A percentile compares a stretch with the other conserved stretches of the same genome.
Evolutionary conservation across 106 monocot genomes (phyloP).

Genomic region (Apostasia ramifera): DNA sequence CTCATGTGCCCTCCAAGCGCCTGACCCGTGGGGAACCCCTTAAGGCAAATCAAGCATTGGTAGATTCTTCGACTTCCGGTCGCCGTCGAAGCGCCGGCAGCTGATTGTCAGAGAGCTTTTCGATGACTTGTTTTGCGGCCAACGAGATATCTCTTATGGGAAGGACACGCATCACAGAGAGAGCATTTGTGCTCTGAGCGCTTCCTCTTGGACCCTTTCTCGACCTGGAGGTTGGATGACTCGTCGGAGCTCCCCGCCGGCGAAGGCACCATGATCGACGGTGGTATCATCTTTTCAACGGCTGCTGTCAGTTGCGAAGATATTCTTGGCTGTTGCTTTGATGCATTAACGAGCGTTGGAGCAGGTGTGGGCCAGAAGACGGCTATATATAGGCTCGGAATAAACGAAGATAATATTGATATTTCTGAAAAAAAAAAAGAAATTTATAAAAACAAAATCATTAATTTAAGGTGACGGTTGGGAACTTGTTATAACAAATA

Average conservation of each 20-base stretch:
- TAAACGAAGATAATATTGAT: too few relatives aligned
- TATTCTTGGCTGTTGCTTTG: too few relatives aligned
- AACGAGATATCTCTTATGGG: slow-evolving; percentile 35
- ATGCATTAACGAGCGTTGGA: too few relatives aligned
- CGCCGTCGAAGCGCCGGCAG: neutral
- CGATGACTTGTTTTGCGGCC: slow-evolving; percentile 40
- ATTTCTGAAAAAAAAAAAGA: too few relatives aligned
- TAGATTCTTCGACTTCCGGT: slow-evolving; percentile 11
- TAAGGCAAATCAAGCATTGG: slow-evolving; percentile 28
- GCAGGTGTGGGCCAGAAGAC: too few relatives aligned
- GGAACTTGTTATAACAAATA: too few relatives aligned
- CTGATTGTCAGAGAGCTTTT: neutral
- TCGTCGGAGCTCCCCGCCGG: neutral
- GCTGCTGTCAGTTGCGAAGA: neutral
- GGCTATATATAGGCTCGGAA: too few relatives aligned
- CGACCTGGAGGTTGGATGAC: neutral
- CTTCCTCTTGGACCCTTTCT: slow-evolving; percentile 26
- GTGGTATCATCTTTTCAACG: neutral
- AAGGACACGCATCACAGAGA: slow-evolving; percentile 33
- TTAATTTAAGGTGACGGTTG: too few relatives aligned
- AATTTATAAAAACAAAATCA: too few relatives aligned
- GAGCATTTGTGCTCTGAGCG: slow-evolving; percentile 37
- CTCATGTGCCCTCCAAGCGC: slow-evolving; percentile 65
- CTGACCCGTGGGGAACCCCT: slow-evolving; percentile 41
- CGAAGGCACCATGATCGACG: neutral